Evolutionary conservation across 495 filamentous ascomycete species (phyloP), one percentile per base, ranked within the genome.

Genomic region (Talaromyces liani): DNA sequence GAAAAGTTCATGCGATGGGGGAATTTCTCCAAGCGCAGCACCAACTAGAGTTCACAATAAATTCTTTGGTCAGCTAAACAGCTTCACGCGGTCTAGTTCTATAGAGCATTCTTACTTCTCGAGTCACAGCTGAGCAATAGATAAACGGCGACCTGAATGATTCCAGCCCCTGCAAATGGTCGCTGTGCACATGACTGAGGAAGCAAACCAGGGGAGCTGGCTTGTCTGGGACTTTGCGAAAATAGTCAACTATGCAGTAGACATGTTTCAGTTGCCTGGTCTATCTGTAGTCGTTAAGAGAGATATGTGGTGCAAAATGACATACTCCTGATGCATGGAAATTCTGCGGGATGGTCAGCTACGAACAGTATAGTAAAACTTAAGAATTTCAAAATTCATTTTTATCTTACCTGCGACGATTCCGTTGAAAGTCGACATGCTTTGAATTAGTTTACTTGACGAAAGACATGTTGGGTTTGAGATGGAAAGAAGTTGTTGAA

Each of bases 171-270:
- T 82, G 83, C 6, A 97, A 82, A 73, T 98, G 93, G 65, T 97
- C 93, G 63, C 88, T 95, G 71, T 97, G 93, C 10, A 96, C 87
- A 83, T 98, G 93, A 69, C 89, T 93, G 45, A 98, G 80, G 70
- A 98, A 96, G 70, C 90, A 96, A 16, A 90, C 92, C 51, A 95
- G 70, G 2, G 93, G 90, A 31, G 89, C 80, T 29, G 73, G 79
- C 18, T 72, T 73, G 0, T 77, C 80, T 20, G 77, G 80, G 22
- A 76, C 75, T 18, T 77, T 77, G 16, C 92, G 86, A 69, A 97
- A 98, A 75, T 89, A 92, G 72, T 98, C 93, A 63, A 97, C 88
- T 89, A n/a, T 29, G 33, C 5, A 33, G 18, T 36, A 60, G 14
- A 62, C 45, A 60, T 59, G 18, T 20, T 22, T 55, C 7, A 57